Evolutionary conservation across 345 rosid genomes (phyloP), one percentile per base, ranked within the genome.

Genomic region (Rhodomyrtus tomentosa): DNA sequence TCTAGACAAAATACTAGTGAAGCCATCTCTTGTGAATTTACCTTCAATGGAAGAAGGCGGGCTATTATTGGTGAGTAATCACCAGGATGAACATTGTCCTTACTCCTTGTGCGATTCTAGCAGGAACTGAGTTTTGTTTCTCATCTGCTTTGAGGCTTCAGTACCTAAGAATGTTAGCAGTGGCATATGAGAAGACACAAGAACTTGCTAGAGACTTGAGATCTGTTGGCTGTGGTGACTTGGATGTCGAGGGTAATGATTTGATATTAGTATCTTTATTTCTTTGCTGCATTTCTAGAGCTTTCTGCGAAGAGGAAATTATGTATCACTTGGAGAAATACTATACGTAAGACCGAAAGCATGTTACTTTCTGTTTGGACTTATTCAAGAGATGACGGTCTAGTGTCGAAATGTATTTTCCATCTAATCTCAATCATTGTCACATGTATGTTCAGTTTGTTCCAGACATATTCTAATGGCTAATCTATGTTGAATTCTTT

Each of bases 151-250:
- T 89, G 92, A 88, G 89, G 87, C 89, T 89, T 89, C 91, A 98
- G 99, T 96, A 98, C 91, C 95, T 98, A 83, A 95, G 99, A 92
- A 93, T 98, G 96, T 92, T 98, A 81, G 96, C 98, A 40, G 98
- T 96, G 86, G 94, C 96, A 74, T 96, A 98, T 87, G 99, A 96
- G 95, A 98, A 95, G 92, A 96, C 99, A 9, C 95, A 93, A 85
- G 99, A 96, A 89, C 99, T 98, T 91, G 95, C 99, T 80, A 94
- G 95, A 90, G 98, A 95, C 86, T 95, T 98, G 84, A 94, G 91
- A 86, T 91, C 96, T 68, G 96, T 96, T 86, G 99, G 99, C 87
- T 98, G 99, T 29, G 98, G 99, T 89, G 99, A 96, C 90, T 92
- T 96, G 90, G 98, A 96, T 91, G 92, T 98, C 90, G 98, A 95